Conservation (phyloP, 2,329 filamentous ascomycete genomes). For the Alternaria consortialis region DNA sequence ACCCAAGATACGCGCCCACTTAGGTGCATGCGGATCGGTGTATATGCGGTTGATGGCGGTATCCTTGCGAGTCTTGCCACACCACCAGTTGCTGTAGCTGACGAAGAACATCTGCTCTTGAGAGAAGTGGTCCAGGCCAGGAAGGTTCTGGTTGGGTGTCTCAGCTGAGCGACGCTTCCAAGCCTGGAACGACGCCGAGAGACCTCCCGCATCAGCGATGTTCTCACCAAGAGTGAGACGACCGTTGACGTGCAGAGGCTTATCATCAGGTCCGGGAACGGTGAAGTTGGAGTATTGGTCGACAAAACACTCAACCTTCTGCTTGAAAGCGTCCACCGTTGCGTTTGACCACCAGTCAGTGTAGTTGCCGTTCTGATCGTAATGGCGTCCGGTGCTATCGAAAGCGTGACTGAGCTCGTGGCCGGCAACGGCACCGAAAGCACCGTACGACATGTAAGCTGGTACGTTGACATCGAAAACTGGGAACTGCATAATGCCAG, state of each 20-base stretch:
- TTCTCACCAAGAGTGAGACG: slow-evolving; percentile 73
- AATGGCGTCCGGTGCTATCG: slow-evolving; percentile 71
- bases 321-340: slow-evolving; percentile 66
- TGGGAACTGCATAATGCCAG: slow-evolving; percentile 73
- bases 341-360: slow-evolving; percentile 72
- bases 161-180: slow-evolving; percentile 68
- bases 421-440: slow-evolving; percentile 71
- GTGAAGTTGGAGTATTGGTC: slow-evolving; percentile 72
- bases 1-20: slow-evolving; percentile 65
- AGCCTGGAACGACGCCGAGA: slow-evolving; percentile 69
- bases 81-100: slow-evolving; percentile 72
- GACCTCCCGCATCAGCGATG: slow-evolving; percentile 74
- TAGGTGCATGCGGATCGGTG: slow-evolving; percentile 72
- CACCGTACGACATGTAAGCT: slow-evolving; percentile 73
- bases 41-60: slow-evolving; percentile 66
- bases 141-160: slow-evolving; percentile 60
- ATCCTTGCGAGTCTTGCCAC: slow-evolving; percentile 69
- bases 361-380: slow-evolving; percentile 70
- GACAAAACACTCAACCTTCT: slow-evolving; percentile 71
- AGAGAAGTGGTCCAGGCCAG: slow-evolving; percentile 67
- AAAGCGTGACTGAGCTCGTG: slow-evolving; percentile 77
- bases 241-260: slow-evolving; percentile 69
- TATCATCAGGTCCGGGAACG: slow-evolving; percentile 64
- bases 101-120: slow-evolving; percentile 77
- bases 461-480: slow-evolving; percentile 71